Percentiles rank a stretch among this genome's conserved stretches.
phyloP scores from a whole-genome alignment of 2,329 filamentous ascomycete genomes.

The Diaporthe humulicola region DNA sequence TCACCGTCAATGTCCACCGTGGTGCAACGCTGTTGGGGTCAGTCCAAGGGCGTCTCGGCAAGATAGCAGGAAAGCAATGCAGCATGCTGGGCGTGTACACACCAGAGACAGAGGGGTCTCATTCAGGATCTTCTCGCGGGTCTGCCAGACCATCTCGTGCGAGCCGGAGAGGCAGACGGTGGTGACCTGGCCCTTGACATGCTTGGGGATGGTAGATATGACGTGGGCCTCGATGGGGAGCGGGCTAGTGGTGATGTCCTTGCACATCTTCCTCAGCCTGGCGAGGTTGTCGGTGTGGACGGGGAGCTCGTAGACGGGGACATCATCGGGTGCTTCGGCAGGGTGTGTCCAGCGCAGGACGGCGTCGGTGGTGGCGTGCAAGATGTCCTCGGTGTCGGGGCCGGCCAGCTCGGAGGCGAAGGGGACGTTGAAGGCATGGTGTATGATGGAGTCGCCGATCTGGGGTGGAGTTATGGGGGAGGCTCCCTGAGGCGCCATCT shows the following conservation, averaged over 20 bases:
- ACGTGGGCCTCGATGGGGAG: constrained; percentile 87
- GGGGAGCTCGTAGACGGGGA: constrained; percentile 90
- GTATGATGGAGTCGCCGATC: constrained; percentile 82
- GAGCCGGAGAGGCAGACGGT: constrained; percentile 93
- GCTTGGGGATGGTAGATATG: constrained; percentile 83
- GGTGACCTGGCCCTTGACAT: constrained; percentile 77
- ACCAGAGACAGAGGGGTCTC: constrained; percentile 94
- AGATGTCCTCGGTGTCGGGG: constrained; percentile 92
- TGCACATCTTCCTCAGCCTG: constrained; percentile 83
- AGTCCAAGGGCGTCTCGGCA: constrained; percentile 46
- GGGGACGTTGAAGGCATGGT: constrained; percentile 97
- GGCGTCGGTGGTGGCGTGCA: constrained; percentile 90
- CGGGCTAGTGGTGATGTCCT: constrained; percentile 79
- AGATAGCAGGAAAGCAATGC: constrained; percentile 41
- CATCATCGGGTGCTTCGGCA: constrained; percentile 85
- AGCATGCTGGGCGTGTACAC: constrained; percentile 56
- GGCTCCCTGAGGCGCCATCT: constrained; percentile 64
- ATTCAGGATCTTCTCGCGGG: constrained; percentile 89
- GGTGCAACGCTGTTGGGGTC: constrained; percentile 79
- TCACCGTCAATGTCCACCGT: constrained; percentile 94
- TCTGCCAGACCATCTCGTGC: constrained; percentile 89
- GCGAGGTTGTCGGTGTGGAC: constrained; percentile 90
- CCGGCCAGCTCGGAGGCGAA: constrained; percentile 93
- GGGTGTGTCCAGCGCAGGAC: constrained; percentile 95
- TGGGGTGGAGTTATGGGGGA: constrained; percentile 76